A percentile compares a stretch with the other conserved stretches of the same genome.
These are phyloP conservation scores for Suhomyces bokatorum DNA, from an alignment of 1,139 yeast genomes.

Conservation along the genomic window DNA sequence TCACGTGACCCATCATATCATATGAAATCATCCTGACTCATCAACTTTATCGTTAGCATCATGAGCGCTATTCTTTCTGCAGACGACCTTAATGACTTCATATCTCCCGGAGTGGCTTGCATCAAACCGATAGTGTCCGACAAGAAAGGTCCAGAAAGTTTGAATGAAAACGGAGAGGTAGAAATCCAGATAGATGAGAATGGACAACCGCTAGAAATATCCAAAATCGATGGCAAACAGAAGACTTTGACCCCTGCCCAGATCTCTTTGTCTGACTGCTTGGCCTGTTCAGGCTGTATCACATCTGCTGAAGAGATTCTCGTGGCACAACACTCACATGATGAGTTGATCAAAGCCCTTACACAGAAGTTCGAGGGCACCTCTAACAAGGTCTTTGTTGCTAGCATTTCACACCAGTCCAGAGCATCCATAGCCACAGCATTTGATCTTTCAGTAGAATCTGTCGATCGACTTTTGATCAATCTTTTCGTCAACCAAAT, in stretches of 20 bases:
- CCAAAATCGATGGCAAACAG: slow-evolving; percentile 54
- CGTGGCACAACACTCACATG: slow-evolving; percentile 87
- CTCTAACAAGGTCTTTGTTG: slow-evolving; percentile 52
- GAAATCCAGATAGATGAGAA: slow-evolving; percentile 66
- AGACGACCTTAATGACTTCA: slow-evolving; percentile 90
- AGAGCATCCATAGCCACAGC: slow-evolving; percentile 81
- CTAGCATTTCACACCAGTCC: slow-evolving; percentile 83
- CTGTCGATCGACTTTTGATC: slow-evolving; percentile 61
- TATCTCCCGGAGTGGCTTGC: slow-evolving; percentile 92
- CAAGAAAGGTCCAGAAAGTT: slow-evolving; percentile 10
- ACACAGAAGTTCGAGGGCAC: slow-evolving; percentile 25
- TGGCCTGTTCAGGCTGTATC: slow-evolving; percentile 96
- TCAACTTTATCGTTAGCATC: background rate
- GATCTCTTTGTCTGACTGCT: slow-evolving; percentile 86
- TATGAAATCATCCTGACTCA: background rate
- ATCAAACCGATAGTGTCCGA: slow-evolving; percentile 71
- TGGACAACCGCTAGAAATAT: slow-evolving; percentile 72
- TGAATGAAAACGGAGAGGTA: slow-evolving; percentile 39
- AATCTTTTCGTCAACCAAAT: slow-evolving; percentile 58
- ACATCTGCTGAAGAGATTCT: slow-evolving; percentile 94
- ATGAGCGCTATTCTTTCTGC: slow-evolving; percentile 91
- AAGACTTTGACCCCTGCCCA: slow-evolving; percentile 72
- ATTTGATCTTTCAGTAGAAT: slow-evolving; percentile 50
- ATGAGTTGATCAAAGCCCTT: slow-evolving; percentile 67
- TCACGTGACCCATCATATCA: slow-evolving; percentile 1